Conservation (phyloP, 2,329 filamentous ascomycete species). For the Fusarium keratoplasticum region DNA sequence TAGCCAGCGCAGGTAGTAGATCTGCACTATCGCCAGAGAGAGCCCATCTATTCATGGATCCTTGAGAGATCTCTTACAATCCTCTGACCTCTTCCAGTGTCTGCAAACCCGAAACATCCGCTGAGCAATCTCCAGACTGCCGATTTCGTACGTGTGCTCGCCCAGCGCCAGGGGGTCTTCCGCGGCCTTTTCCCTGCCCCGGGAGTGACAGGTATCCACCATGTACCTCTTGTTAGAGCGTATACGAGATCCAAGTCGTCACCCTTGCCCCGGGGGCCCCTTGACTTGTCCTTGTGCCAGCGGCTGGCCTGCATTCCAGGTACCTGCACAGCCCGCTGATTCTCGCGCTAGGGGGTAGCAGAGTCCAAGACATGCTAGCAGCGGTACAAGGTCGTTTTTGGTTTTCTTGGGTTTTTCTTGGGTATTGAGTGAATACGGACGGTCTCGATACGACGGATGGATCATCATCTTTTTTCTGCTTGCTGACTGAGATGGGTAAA, state of each 20-base stretch:
- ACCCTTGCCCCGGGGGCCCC: conserved; percentile 21
- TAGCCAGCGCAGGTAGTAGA: background rate
- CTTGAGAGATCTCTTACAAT: conserved; percentile 6
- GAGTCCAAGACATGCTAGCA: conserved; percentile 36
- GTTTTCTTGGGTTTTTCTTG: background rate
- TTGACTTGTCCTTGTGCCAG: conserved; percentile 30
- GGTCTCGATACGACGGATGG: conserved; percentile 11
- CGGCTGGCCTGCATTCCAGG: conserved; percentile 35
- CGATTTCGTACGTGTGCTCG: conserved; percentile 17
- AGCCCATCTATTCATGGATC: background rate
- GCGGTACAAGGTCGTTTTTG: conserved; percentile 21
- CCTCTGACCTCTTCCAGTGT: conserved; percentile 5
- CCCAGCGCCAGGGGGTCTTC: background rate
- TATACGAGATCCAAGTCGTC: conserved; percentile 44
- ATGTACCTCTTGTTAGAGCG: conserved; percentile 43
- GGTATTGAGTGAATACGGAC: conserved; percentile 6
- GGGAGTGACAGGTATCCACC: conserved; percentile 23
- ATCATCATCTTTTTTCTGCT: background rate
- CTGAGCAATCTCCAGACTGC: conserved; percentile 5
- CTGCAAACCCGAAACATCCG: conserved; percentile 30
- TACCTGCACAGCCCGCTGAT: conserved; percentile 44
- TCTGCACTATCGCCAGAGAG: background rate
- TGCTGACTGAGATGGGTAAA: background rate
- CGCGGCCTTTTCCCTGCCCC: background rate
- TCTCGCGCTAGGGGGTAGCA: conserved; percentile 16